Conservation (phyloP, 2,329 filamentous ascomycete species). For the Pleurostoma richardsiae region DNA sequence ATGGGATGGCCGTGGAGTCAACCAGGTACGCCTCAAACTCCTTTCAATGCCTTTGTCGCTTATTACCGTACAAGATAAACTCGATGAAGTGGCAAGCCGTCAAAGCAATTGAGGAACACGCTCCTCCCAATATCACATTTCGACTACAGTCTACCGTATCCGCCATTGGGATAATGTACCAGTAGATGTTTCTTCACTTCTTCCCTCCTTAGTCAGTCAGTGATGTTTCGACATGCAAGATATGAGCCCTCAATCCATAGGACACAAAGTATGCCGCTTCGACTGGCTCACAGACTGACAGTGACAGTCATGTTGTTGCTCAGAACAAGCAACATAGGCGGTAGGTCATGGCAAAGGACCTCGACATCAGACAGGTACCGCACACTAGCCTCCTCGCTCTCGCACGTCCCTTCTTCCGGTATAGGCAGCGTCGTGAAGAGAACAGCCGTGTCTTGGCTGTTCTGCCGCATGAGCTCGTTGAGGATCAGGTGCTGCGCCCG, state of each 20-base stretch:
- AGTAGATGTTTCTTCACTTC: too few species aligned
- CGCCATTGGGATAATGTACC: too few species aligned
- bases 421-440: conserved; percentile 81
- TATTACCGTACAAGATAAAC: conserved; percentile 4
- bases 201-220: too few species aligned
- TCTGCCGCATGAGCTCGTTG: conserved; percentile 72
- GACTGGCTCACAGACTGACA: conserved; percentile 3
- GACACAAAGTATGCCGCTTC: not conserved
- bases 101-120: too few species aligned
- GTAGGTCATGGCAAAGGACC: conserved; percentile 70
- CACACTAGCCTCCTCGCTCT: conserved; percentile 64
- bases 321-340: conserved; percentile 73
- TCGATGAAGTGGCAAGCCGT: not conserved
- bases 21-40: too few species aligned
- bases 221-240: too few species aligned
- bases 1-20: too few species aligned
- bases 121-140: too few species aligned
- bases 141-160: too few species aligned
- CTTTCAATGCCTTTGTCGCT: conserved; percentile 1
- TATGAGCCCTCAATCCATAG: not conserved
- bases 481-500: conserved; percentile 81
- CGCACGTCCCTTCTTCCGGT: conserved; percentile 69
- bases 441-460: conserved; percentile 69
- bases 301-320: conserved; percentile 75
- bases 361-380: conserved; percentile 75